These are phyloP conservation scores for Phytopythium litorale DNA, from an alignment of 352 stramenopile species.

Conservation along the genomic window DNA sequence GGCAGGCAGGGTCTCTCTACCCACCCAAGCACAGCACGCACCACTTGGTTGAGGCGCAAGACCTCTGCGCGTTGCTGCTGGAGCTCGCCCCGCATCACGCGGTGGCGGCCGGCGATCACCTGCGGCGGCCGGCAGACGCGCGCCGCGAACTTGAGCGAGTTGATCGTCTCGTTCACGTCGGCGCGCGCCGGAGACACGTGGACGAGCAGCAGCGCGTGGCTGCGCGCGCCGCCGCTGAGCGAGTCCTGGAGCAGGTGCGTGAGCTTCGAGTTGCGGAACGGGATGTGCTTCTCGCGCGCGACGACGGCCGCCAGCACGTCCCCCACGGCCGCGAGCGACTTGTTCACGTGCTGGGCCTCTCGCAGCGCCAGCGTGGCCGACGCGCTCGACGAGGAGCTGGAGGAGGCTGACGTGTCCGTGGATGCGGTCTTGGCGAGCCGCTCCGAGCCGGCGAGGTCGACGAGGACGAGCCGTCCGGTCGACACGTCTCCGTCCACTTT, in stretches of 20 bases:
- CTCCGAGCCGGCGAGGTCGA: conserved; percentile 80
- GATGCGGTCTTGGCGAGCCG: conserved; percentile 39
- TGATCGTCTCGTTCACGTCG: conserved; percentile 69
- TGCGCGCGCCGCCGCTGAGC: conserved; percentile 31
- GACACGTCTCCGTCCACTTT: conserved; percentile 34
- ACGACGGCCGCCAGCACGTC: conserved; percentile 67
- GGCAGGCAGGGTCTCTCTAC: background rate
- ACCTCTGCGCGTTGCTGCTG: conserved; percentile 52
- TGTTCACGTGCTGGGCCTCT: conserved; percentile 81
- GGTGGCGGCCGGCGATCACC: conserved; percentile 3
- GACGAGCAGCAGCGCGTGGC: conserved; percentile 52
- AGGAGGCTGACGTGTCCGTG: conserved; percentile 22
- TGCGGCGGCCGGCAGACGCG: conserved; percentile 42
- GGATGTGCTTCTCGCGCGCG: conserved; percentile 79
- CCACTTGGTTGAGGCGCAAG: conserved; percentile 51
- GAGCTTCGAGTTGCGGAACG: conserved; percentile 84
- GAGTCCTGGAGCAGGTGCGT: conserved; percentile 83
- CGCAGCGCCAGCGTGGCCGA: conserved; percentile 22
- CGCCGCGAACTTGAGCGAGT: conserved; percentile 75
- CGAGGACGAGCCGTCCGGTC: conserved; percentile 51
- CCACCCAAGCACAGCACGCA: conserved; percentile 15
- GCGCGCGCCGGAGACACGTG: conserved; percentile 48
- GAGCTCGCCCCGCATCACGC: conserved; percentile 1
- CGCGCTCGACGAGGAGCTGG: background rate
- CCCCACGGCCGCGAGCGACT: conserved; percentile 67